These are phyloP conservation scores for Protea cynaroides DNA, from an alignment of 164 flowering plant species.

Conservation along the genomic window DNA sequence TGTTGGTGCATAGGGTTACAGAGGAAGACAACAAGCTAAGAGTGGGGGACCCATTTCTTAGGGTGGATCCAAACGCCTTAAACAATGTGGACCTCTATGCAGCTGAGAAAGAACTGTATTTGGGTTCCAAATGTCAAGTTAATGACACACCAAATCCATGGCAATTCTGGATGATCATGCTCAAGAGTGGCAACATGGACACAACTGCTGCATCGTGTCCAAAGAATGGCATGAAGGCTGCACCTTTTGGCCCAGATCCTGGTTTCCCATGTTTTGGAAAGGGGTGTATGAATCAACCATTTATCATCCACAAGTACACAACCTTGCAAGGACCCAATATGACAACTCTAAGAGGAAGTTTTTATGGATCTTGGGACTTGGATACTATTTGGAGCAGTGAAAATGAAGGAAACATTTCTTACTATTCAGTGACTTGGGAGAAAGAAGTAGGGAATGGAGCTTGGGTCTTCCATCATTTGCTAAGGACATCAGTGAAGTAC, in stretches of 20 bases:
- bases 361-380: slow-evolving; percentile 60
- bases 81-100: slow-evolving; percentile 46
- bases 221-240: slow-evolving; percentile 38
- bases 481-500: slow-evolving; percentile 62
- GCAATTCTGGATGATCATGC: slow-evolving; percentile 83
- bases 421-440: slow-evolving; percentile 50
- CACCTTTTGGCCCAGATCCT: slow-evolving; percentile 33
- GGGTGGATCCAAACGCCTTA: slow-evolving; percentile 17
- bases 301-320: slow-evolving; percentile 47
- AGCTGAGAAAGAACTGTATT: slow-evolving; percentile 46
- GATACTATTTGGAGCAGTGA: slow-evolving; percentile 26
- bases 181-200: slow-evolving; percentile 71
- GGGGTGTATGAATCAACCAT: slow-evolving; percentile 77
- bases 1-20: slow-evolving; percentile 40
- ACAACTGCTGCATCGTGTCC: slow-evolving; percentile 48
- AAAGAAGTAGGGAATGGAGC: slow-evolving; percentile 56
- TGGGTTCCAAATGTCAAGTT: slow-evolving; percentile 52
- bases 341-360: slow-evolving; percentile 41
- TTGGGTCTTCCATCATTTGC: slow-evolving; percentile 54
- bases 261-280: slow-evolving; percentile 65
- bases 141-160: slow-evolving; percentile 47
- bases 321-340: slow-evolving; percentile 22
- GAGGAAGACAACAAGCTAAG: slow-evolving; percentile 54
- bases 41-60: slow-evolving; percentile 36
- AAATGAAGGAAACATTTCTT: slow-evolving; percentile 28